These are phyloP conservation scores for Wickerhamiella sorbophila DNA, from an alignment of 805 yeast genomes.

Conservation along the genomic window DNA sequence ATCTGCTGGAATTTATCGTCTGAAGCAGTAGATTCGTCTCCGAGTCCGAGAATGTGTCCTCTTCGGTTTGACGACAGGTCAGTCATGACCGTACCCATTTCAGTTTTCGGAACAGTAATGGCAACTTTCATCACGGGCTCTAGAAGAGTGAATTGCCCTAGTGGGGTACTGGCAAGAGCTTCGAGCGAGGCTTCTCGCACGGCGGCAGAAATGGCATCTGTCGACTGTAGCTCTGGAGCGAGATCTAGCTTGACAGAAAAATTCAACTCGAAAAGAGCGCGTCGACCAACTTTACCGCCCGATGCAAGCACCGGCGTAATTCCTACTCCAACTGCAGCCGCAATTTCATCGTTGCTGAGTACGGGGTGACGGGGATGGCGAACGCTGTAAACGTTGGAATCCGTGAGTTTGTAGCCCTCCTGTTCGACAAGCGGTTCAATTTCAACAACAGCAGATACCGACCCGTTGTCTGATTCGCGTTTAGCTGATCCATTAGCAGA, in stretches of 20 bases:
- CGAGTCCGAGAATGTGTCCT: conserved; percentile 58
- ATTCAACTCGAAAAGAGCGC: conserved; percentile 46
- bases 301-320: conserved; percentile 30
- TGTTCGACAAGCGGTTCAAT: conserved; percentile 7
- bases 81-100: conserved; percentile 69
- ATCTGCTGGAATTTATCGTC: conserved; percentile 16
- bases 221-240: conserved; percentile 34
- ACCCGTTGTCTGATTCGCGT: background rate
- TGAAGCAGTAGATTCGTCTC: conserved; percentile 36
- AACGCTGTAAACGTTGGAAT: conserved; percentile 3
- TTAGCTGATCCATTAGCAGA: background rate
- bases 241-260: conserved; percentile 43
- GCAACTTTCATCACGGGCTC: conserved; percentile 81
- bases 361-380: conserved; percentile 16
- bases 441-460: conserved; percentile 7
- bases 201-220: conserved; percentile 31
- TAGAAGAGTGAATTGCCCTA: conserved; percentile 36
- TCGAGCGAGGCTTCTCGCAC: conserved; percentile 33
- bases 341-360: conserved; percentile 21
- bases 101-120: conserved; percentile 46
- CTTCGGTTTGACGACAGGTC: conserved; percentile 69
- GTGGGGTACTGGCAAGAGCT: conserved; percentile 23
- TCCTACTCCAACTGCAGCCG: conserved; percentile 21
- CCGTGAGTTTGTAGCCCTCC: conserved; percentile 2
- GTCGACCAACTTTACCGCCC: conserved; percentile 30